Evolutionary conservation across 2,329 filamentous ascomycete genomes (phyloP), one percentile per base, ranked within the genome.

Genomic region (Exophiala sp.): DNA sequence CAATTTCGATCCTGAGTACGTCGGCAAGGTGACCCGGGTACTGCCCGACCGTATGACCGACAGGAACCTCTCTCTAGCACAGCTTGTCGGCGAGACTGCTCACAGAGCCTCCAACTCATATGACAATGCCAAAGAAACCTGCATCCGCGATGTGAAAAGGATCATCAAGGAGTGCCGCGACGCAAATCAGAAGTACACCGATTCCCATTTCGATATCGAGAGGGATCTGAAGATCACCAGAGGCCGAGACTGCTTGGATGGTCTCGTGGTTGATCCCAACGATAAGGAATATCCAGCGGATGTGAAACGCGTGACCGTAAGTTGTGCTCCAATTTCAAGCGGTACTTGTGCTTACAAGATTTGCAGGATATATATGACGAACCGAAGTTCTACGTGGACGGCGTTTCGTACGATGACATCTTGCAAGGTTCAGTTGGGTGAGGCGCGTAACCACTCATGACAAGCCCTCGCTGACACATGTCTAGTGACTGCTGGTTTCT

Each of bases 181-280:
- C 6, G 76, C 90, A 52, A 95, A 95, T 69, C 86, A 91, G 65
- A 91, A 90, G 69, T 96, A 95, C 66, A 82, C 86, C n/a, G 90
- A 95, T 66, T 82, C 86, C n/a, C 84, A 92, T 68, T 95, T 95
- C 67, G 88, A 95, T 67, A 83, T 95, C 47, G 89, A 95, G 66
- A 74, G 81, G 29, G 88, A 91, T 68, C 76, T 91, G 58, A 87
- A 89, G 70, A 58, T 61, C 48, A 61, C 55, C 3, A 71, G 74
- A 16, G 69, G 66, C 6, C 66, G 74, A 47, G 75, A 83, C 63
- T 84, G 78, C 61, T 64, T 83, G 32, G 75, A 78, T 61, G 75
- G 77, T 1, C 64, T 83, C 41, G 65, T 53, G 32, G 45, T 55
- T 16, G 53, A 51, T 8, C 70, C 70, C 43, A 45, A 43, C 29